phyloP scores from a whole-genome alignment of 2,329 filamentous ascomycete genomes.

The Xylaria sp. region DNA sequence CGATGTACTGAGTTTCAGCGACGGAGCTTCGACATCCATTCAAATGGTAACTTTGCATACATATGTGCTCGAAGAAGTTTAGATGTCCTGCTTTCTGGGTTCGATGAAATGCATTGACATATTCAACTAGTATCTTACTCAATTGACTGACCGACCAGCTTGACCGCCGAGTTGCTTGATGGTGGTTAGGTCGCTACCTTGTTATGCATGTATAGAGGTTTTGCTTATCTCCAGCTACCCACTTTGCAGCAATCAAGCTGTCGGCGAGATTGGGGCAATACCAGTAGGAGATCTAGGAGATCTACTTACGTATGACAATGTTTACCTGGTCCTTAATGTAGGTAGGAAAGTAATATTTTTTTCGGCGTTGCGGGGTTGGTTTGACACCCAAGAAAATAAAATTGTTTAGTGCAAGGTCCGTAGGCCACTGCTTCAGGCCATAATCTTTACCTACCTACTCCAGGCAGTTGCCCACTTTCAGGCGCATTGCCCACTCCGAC shows the following conservation, averaged over 20 bases:
- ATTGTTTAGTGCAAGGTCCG: neutral
- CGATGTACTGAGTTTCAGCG: too few relatives aligned
- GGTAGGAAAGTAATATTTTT: slow-evolving; percentile 17
- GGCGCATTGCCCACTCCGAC: slow-evolving; percentile 35
- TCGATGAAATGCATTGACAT: too few relatives aligned
- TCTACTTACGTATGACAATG: neutral
- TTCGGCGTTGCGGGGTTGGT: slow-evolving; percentile 38
- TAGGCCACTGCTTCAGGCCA: slow-evolving; percentile 22
- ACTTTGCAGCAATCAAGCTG: neutral
- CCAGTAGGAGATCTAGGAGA: too few relatives aligned
- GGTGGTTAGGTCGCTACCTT: neutral
- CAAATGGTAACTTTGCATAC: too few relatives aligned
- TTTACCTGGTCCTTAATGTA: neutral
- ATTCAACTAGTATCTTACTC: too few relatives aligned
- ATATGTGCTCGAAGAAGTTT: too few relatives aligned
- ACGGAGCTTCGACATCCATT: too few relatives aligned
- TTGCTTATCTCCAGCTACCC: slow-evolving; percentile 26
- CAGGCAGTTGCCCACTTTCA: slow-evolving; percentile 26
- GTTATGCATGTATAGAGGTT: slow-evolving; percentile 18
- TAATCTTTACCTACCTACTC: neutral
- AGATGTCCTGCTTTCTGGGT: neutral
- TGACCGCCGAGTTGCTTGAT: too few relatives aligned
- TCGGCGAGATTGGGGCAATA: neutral
- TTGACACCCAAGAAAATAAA: slow-evolving; percentile 35
- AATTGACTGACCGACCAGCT: too few relatives aligned